phyloP scores from a whole-genome alignment of 2,329 filamentous ascomycete genomes.

The Colletotrichum siamense region DNA sequence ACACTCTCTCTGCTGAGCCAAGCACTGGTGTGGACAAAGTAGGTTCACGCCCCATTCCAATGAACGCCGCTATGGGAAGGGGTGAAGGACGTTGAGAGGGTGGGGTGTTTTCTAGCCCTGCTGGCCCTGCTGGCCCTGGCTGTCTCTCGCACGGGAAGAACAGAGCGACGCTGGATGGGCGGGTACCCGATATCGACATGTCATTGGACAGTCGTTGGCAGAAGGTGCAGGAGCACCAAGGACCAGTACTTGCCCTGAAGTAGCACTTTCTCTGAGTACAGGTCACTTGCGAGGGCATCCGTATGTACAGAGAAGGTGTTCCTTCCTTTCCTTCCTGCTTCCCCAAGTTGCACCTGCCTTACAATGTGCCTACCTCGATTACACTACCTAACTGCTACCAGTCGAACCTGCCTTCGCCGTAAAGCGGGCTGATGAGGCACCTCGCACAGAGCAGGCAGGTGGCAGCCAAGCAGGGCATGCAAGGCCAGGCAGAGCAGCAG shows the following conservation, averaged over 20 bases:
- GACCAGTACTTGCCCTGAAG: background rate
- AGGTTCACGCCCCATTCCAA: background rate
- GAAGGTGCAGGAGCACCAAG: background rate
- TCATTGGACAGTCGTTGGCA: background rate
- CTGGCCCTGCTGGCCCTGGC: background rate
- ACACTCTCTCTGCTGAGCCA: background rate
- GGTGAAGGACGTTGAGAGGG: background rate
- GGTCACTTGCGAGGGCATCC: background rate
- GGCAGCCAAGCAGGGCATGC: background rate
- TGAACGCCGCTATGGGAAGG: background rate
- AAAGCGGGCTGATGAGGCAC: background rate
- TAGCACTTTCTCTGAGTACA: background rate
- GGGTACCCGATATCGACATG: background rate
- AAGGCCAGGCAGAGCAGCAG: background rate
- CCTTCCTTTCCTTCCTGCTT: background rate
- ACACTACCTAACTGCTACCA: background rate
- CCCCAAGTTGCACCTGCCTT: background rate
- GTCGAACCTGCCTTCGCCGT: background rate
- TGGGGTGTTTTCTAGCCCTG: slow-evolving; percentile 14
- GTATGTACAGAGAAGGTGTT: background rate
- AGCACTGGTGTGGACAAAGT: background rate
- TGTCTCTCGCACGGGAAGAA: slow-evolving; percentile 6
- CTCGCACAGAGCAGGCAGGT: background rate
- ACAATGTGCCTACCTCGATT: background rate
- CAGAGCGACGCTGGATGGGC: background rate